Evolutionary conservation across 2,329 filamentous ascomycete genomes (phyloP).

Genomic region (Cladosporium velox): DNA sequence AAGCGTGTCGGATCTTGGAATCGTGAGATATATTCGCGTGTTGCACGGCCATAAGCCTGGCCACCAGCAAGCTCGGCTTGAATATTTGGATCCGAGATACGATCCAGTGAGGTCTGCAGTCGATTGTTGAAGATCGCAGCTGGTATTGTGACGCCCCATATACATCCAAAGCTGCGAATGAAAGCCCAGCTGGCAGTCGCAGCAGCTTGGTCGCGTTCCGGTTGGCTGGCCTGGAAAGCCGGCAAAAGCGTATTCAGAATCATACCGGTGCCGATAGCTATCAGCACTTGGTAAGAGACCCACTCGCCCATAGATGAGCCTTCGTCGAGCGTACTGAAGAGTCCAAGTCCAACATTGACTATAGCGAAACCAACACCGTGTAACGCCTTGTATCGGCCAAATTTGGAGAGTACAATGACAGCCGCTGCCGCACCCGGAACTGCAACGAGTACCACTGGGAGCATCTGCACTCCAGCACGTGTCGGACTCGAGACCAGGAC

Average conservation of each 20-base stretch:
- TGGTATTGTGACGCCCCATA: conserved; percentile 49
- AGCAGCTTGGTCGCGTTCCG: conserved; percentile 40
- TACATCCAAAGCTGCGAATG: conserved; percentile 48
- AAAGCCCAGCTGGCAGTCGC: conserved; percentile 48
- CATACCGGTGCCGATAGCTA: conserved; percentile 42
- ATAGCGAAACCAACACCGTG: conserved; percentile 30
- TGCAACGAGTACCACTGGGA: conserved; percentile 37
- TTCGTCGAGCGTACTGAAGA: conserved; percentile 44
- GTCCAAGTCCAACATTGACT: conserved; percentile 42
- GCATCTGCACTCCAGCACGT: conserved; percentile 42
- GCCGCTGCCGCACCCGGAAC: conserved; percentile 22
- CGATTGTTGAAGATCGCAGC: conserved; percentile 42
- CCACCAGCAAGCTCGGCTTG: not conserved
- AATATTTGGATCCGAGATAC: not conserved
- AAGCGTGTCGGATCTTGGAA: not conserved
- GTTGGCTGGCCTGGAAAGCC: conserved; percentile 44
- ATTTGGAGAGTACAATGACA: conserved; percentile 34
- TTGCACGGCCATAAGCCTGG: conserved; percentile 2
- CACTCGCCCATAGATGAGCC: conserved; percentile 42
- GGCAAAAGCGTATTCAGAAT: conserved; percentile 38
- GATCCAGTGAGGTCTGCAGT: too few relatives aligned
- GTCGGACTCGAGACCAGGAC: conserved; percentile 43
- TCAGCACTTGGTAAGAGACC: conserved; percentile 46
- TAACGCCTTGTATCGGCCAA: conserved; percentile 37
- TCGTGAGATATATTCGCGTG: not conserved